Percentiles rank a stretch among this genome's conserved stretches.
Evolutionary conservation across 108 stramenopile genomes (phyloP).

Genomic region (Conticribra guillardii): DNA sequence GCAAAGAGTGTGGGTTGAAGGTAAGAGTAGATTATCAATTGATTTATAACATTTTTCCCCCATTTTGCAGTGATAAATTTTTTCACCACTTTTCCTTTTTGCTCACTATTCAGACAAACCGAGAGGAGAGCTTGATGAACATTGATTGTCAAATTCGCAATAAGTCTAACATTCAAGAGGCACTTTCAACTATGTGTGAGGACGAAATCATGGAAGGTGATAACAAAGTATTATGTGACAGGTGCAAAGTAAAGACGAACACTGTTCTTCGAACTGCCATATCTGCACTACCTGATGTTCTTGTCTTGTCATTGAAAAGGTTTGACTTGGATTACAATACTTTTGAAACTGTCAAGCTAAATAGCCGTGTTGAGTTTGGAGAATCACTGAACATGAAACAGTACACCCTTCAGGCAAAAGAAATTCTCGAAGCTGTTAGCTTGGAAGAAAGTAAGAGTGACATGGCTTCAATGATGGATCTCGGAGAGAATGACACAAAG

Average conservation of each 20-base stretch:
- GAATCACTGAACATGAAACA: constrained; percentile 93
- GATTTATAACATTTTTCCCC: not conserved
- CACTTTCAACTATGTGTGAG: constrained; percentile 89
- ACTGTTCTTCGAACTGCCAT: constrained; percentile 90
- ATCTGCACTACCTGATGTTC: constrained; percentile 88
- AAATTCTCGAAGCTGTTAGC: constrained; percentile 64
- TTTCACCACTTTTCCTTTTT: constrained; percentile 23
- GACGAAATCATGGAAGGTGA: constrained; percentile 97
- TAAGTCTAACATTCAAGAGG: constrained; percentile 92
- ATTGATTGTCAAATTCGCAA: constrained; percentile 95
- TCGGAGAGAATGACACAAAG: constrained; percentile 47
- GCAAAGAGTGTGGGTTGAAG: constrained; percentile 91
- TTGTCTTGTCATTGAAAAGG: constrained; percentile 94
- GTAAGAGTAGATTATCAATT: too few relatives aligned
- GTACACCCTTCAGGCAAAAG: constrained; percentile 93
- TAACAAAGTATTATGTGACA: constrained; percentile 95
- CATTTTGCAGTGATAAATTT: not conserved
- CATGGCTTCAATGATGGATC: constrained; percentile 44
- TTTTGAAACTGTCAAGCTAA: constrained; percentile 99
- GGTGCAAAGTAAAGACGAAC: constrained; percentile 95
- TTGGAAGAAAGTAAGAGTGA: constrained; percentile 47
- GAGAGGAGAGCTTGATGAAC: constrained; percentile 92
- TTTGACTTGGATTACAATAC: constrained; percentile 98
- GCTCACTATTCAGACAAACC: constrained; percentile 72
- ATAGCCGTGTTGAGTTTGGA: constrained; percentile 94